phyloP scores from a whole-genome alignment of 2,329 filamentous ascomycete species.

The Fusarium guadeloupense region DNA sequence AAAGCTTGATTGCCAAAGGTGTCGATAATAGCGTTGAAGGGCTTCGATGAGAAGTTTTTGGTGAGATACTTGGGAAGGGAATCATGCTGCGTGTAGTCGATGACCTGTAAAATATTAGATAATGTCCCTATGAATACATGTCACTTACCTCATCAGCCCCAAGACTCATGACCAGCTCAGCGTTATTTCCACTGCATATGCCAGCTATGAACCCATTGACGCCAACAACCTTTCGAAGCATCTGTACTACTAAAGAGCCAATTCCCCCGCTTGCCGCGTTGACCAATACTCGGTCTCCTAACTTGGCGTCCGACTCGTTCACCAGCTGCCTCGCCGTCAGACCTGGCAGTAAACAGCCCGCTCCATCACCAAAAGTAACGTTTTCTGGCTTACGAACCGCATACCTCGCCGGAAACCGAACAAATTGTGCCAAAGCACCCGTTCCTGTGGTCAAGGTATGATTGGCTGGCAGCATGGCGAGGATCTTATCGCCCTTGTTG shows the following conservation, averaged over 20 bases:
- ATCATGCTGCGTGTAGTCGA: conserved; percentile 53
- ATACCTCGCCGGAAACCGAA: conserved; percentile 49
- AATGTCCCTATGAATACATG: background rate
- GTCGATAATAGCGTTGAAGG: conserved; percentile 59
- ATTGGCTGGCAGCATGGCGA: conserved; percentile 51
- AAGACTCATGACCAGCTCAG: conserved; percentile 54
- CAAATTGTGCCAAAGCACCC: conserved; percentile 53
- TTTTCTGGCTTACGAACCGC: conserved; percentile 46
- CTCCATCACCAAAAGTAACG: conserved; percentile 47
- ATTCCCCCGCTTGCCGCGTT: conserved; percentile 63
- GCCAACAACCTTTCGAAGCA: conserved; percentile 51
- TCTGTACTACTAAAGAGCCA: conserved; percentile 57
- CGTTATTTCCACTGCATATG: conserved; percentile 59
- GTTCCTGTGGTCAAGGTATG: conserved; percentile 47
- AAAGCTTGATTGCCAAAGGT: conserved; percentile 59
- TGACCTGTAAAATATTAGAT: conserved; percentile 42
- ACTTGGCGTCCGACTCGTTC: conserved; percentile 49
- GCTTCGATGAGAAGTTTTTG: conserved; percentile 41
- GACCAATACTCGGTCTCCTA: conserved; percentile 55
- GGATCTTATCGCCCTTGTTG: conserved; percentile 47
- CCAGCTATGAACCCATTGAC: conserved; percentile 55
- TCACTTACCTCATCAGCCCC: conserved; percentile 60
- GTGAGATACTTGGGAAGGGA: conserved; percentile 50
- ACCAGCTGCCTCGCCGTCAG: conserved; percentile 53
- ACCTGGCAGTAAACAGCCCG: conserved; percentile 51